Base-by-base conservation (phyloP, 441 rosid genomes). In the Gossypium trilobum region DNA sequence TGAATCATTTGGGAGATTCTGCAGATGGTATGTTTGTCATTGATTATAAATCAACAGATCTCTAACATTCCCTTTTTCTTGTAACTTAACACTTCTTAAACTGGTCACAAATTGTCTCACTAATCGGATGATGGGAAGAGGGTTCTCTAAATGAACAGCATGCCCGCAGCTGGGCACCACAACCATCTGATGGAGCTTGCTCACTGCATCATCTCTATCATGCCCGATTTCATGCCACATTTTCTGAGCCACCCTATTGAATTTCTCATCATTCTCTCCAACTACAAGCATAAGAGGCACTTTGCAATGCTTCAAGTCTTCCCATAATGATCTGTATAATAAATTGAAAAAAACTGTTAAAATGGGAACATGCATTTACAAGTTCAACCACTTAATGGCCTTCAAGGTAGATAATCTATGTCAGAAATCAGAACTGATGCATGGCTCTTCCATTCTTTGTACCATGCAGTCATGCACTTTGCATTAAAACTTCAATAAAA, bases 101-200 rank as follows among this genome's bases (percentile, higher is more conserved):
- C 80, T 75, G 55, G 80, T 80, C 56, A 88, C 58, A 82, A 90
- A 91, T 71, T 79, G 82, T 68, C 94, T 82, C 46, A 94, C 71
- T 13, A 89, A 79, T 51, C 81, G 77, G 36, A 88, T 80, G 59
- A 92, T 23, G 0, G 72, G 65, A 1, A 92, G 91, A 74, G 97
- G 97, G 76, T 82, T 87, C 84, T 94, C 99, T 67, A 94, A 77
- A 85, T 92, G 95, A 6, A 83, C 92, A 9, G 95, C 99, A 54
- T 91, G 97, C 39, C 99, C 97, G 23, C 88, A 77, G 54, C 81
- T 76, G 2, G 89, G 85, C 68, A 92, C 78, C 78, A 86, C 90
- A 50, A 85, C 81, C 22, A 71, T 82, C 76, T 87, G 89, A 14
- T 77, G 74, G 29, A 75, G 70, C 31, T 69, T 31, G 55, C 42